Base-by-base conservation (phyloP, 257 asterid species). In the Verbascum thapsus region DNA sequence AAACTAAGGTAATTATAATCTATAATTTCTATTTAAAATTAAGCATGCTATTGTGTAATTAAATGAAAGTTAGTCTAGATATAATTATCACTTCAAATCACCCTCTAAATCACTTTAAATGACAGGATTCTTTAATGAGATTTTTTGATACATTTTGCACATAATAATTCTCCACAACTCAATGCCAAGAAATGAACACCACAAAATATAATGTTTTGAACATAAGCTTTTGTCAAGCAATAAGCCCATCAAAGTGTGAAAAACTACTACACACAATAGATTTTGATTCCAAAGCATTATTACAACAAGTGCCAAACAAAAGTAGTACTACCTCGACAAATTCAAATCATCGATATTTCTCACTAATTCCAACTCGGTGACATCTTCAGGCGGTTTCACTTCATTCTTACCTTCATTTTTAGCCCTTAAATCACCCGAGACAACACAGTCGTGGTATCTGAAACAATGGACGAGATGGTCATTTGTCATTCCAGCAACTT, bases 391-490 rank as follows among this genome's bases (percentile, higher is more conserved):
- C 53, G 73, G 78, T 50, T 72, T 83, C n/a, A 35, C 87, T 63
- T 78, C 71, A 13, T 44, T 61, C 59, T 54, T 69, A 34, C 63
- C 78, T 50, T 76, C 84, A 23, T 68, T 76, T 73, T 80, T 82
- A 13, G 72, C 80, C 30, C 12, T 56, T 68, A 48, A 63, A 55
- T 81, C 83, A 34, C 66, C 72, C 26, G 58, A 74, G 58, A 70
- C 67, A 43, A 73, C 11, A 64, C 95, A 87, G 8, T 84, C 88
- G 32, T 63, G 80, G 64, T 81, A 75, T 72, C 95, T 79, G 81
- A 85, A 90, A 80, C 97, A 90, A 70, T 74, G 78, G 65, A 83
- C 69, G 20, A 90, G 86, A 74, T 90, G 95, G 71, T 90, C 95
- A 38, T 90, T 85, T 53, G 95, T 79, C 32, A 90, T 76, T 72